These are phyloP conservation scores for Scenedesmus sp. DNA, from an alignment of 163 green algal species.

Conservation along the genomic window DNA sequence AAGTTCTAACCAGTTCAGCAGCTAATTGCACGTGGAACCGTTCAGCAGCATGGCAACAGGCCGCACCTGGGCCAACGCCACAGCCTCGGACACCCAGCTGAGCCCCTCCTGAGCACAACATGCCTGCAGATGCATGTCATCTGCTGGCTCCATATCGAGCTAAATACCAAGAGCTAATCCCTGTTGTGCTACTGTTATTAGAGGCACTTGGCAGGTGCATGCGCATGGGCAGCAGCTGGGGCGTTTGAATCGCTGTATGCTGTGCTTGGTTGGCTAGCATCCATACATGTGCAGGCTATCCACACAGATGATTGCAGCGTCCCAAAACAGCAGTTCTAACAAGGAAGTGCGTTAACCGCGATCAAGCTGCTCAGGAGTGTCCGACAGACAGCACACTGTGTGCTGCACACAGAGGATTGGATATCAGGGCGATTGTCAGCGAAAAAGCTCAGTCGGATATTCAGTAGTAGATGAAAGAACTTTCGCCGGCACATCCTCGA, in stretches of 20 bases:
- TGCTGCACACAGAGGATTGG: neutral
- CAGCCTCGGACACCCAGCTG: conserved; percentile 7
- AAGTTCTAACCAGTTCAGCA: no score
- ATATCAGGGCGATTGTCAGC: neutral
- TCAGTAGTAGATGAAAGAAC: neutral
- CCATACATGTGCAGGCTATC: neutral
- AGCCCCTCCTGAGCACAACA: neutral
- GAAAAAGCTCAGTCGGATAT: neutral
- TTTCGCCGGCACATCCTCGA: neutral
- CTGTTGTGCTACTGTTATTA: neutral
- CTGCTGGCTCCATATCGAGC: neutral
- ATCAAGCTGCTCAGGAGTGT: neutral
- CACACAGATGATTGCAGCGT: neutral
- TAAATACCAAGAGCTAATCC: no score
- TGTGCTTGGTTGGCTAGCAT: neutral
- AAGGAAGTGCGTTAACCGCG: neutral
- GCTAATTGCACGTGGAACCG: neutral
- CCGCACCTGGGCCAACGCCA: neutral
- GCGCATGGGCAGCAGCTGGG: neutral
- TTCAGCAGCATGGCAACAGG: neutral
- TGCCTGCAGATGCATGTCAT: neutral
- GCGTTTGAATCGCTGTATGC: neutral
- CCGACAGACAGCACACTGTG: neutral
- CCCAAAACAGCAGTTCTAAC: neutral
- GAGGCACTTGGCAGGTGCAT: neutral